Evolutionary conservation across 805 yeast species (phyloP).

Genomic region (Hanseniaspora pseudoguilliermondii): DNA sequence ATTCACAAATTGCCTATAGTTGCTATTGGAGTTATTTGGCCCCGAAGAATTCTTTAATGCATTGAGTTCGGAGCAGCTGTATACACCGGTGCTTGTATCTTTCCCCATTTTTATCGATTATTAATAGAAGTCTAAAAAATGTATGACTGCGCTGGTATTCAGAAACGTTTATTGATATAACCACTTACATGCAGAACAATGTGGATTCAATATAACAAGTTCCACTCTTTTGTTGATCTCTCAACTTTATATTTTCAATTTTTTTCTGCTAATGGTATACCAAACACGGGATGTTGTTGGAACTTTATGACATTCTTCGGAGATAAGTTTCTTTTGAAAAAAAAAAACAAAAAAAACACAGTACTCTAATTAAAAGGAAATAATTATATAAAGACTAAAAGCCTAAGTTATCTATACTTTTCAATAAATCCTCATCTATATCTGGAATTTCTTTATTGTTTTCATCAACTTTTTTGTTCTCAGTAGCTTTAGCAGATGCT

Average conservation of each 20-base stretch:
- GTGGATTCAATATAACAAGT: too few relatives aligned
- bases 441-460: conserved; percentile 16
- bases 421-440: conserved; percentile 27
- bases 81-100: not conserved
- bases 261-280: too few relatives aligned
- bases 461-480: not conserved
- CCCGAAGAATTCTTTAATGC: not conserved
- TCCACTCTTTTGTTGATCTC: too few relatives aligned
- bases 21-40: not conserved
- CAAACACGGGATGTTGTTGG: too few relatives aligned
- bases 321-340: too few relatives aligned
- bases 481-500: not conserved
- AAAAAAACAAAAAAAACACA: too few relatives aligned
- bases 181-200: too few relatives aligned
- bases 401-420: conserved; percentile 32
- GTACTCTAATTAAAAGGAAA: too few relatives aligned
- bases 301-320: not conserved
- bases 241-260: too few relatives aligned
- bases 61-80: conserved; percentile 7
- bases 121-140: not conserved
- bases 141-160: not conserved
- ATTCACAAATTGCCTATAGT: conserved; percentile 6
- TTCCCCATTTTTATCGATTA: not conserved
- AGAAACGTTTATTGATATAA: too few relatives aligned
- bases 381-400: too few relatives aligned